Evolutionary conservation across 306 rosid species (phyloP), one percentile per base, ranked within the genome.

Genomic region (Potentilla sterilis): DNA sequence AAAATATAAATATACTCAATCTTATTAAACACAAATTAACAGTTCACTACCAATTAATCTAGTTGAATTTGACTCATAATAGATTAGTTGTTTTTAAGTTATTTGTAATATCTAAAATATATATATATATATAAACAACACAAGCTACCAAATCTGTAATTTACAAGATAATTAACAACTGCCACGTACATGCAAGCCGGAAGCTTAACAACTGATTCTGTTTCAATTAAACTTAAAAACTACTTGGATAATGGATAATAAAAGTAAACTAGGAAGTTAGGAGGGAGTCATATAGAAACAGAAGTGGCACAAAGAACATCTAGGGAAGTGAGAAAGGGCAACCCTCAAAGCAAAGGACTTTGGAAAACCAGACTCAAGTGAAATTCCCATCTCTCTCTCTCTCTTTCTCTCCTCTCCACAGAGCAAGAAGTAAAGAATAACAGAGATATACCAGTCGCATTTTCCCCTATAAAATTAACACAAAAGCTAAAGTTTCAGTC

Each of bases 401-500:
- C 40, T 9, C 35, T 57, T 5, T 57, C 38, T 6, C 21, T 34
- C 54, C 28, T 34, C 34, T 16, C 86, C 72, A 35, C 54, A 79
- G 74, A 78, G 67, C 83, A 92, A 81, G 46, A 92, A 88, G 85
- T 73, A 90, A 92, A 84, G 90, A 87, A 86, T 85, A 85, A 85
- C 88, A 83, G 84, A 83, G 74, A 83, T 67, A 64, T 37, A 64
- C 1, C 80, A 81, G 87, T 82, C 73, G 86, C 90, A 86, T 87
- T 82, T 87, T 83, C 77, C 88, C 89, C 86, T 67, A 76, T 77
- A 78, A 80, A 85, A 85, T 68, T 83, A 74, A 80, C 87, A 87
- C 73, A 86, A 92, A 92, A 89, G 93, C 82, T 89, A 87, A 89
- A 90, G 96, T 84, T 86, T 74, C 97, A 87, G 97, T 88, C 91